Evolutionary conservation across 495 filamentous ascomycete genomes (phyloP).

Genomic region (Jackrogersella minutella): DNA sequence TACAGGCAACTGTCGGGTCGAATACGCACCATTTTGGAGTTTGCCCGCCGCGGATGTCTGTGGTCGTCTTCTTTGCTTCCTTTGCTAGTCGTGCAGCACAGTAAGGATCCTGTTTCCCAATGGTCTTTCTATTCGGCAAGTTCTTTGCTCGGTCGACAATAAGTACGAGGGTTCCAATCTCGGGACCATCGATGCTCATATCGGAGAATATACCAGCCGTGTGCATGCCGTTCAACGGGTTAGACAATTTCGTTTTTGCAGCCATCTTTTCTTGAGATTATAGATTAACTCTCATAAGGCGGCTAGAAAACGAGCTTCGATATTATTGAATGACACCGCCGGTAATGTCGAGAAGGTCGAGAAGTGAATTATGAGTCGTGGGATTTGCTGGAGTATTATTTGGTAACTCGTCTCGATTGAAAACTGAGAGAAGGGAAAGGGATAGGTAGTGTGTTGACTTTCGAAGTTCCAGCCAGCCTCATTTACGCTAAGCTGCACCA

Average conservation of each 20-base stretch:
- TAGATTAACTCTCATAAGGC: constrained; percentile 14
- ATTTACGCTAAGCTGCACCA: constrained; percentile 15
- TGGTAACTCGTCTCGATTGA: constrained; percentile 17
- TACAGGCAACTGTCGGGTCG: constrained; percentile 1
- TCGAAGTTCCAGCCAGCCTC: constrained; percentile 21
- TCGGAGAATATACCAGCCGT: constrained; percentile 96
- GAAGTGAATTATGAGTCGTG: constrained; percentile 1
- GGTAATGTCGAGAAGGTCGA: not conserved
- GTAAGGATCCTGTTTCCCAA: constrained; percentile 98
- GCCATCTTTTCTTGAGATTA: constrained; percentile 49
- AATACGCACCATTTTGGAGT: constrained; percentile 87
- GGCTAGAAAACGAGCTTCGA: not conserved
- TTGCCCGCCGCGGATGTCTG: constrained; percentile 92
- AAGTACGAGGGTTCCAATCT: constrained; percentile 91
- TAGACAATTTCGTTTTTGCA: constrained; percentile 51
- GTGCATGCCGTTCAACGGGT: constrained; percentile 64
- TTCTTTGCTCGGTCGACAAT: constrained; percentile 96
- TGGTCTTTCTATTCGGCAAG: constrained; percentile 91
- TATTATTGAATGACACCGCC: not conserved
- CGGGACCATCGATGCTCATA: constrained; percentile 92
- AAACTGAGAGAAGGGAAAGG: not conserved
- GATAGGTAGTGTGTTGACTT: constrained; percentile 31
- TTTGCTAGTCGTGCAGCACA: constrained; percentile 94
- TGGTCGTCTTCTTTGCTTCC: constrained; percentile 96
- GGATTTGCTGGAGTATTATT: not conserved